Base-by-base conservation (phyloP, 163 green algal genomes). In the Prototheca wickerhamii region DNA sequence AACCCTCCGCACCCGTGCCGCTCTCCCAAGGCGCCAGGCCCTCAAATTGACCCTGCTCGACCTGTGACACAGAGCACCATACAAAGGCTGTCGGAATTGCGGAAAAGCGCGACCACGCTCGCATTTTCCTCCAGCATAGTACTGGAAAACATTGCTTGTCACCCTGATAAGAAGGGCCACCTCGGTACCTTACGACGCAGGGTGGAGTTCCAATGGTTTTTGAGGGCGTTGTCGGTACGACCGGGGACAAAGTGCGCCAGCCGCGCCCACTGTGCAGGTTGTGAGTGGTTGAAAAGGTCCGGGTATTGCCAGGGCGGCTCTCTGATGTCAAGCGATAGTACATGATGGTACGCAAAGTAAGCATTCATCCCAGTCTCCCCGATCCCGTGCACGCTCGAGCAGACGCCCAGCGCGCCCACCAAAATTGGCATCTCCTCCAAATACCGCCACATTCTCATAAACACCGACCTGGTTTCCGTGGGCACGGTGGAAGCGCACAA, bases 121-220 rank as follows among this genome's bases (percentile, higher is more conserved):
- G 4, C n/a, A 6, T 17, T 15, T 60, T 8, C 2, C 15, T 32
- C 4, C 4, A 10, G 54, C 23, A 23, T 26, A 34, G 34, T n/a
- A 33, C 20, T 33, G 33, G 56, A 8, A n/a, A n/a, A n/a, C n/a
- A n/a, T n/a, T n/a, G n/a, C n/a, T n/a, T n/a, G n/a, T n/a, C n/a
- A n/a, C n/a, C n/a, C n/a, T n/a, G n/a, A n/a, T n/a, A n/a, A n/a
- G n/a, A n/a, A n/a, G n/a, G 3, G 25, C 2, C 12, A 4, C 3
- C 23, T 2, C 2, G 44, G 21, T 21, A 64, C 62, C 70, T 84
- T 85, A 54, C 81, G 73, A 43, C 73, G 57, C 63, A 89, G 69
- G 23, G 82, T 91, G 26, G 72, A 76, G 69, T 94, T 93, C 84
- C 85, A 94, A 68, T 90, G 84, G 68, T 95, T 95, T 67, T 95